Evolutionary conservation across 441 rosid species (phyloP), one percentile per base, ranked within the genome.

Genomic region (Flueggea neowawraea): DNA sequence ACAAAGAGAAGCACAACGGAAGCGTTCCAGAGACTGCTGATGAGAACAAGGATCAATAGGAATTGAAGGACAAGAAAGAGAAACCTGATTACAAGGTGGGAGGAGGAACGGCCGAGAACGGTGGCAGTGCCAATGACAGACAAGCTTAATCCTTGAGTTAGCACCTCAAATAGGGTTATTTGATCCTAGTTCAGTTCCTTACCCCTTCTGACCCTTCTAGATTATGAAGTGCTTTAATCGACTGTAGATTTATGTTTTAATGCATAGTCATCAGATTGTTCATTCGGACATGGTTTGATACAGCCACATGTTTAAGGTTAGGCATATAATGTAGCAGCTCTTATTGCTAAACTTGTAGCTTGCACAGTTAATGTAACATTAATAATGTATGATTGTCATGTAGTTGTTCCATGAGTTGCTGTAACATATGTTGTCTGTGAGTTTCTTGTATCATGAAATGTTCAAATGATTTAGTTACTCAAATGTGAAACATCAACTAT

Each of bases 61-160:
- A 69, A 22, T 57, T 52, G 43, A 66, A 68, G 9, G 66, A 54
- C 57, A 68, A 57, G 6, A 61, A 53, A 6, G 72, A 70, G 58
- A 66, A 69, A 50, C 69, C 61, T 12, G 60, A 67, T 41, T 54
- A 67, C 60, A 71, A 70, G 57, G 69, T 64, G 6, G 79, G 73
- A 52, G 82, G 69, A 50, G 76, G 71, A 65, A 69, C 36, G 43
- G 56, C 63, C 45, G 72, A 71, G 72, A 83, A 81, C 68, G 79
- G 81, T 31, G 71, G 61, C 51, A 52, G 52, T 49, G 78, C 44
- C 15, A 68, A 70, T 28, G 71, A 62, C 12, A 52, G 75, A 43
- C 14, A 58, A 65, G 65, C 59, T 66, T 62, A 73, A 64, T 69
- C 76, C 75, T 67, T 73, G 68, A 78, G 69, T 60, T 56, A 58